Evolutionary conservation across 371 early-diverging fungal genomes (phyloP).

Genomic region (Syncephalastrum sp.): DNA sequence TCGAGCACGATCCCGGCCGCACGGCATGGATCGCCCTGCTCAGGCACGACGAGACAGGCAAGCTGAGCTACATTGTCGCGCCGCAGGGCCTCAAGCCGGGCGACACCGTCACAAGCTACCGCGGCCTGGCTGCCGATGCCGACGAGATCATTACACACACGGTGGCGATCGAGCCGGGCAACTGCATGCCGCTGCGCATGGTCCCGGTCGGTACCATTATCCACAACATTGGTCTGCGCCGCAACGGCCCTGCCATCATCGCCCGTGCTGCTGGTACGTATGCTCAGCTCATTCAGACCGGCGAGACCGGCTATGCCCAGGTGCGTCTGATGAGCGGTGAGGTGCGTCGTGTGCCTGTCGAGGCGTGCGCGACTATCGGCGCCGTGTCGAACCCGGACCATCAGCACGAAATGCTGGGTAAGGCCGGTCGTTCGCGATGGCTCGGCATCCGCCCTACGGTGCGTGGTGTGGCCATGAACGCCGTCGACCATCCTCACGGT

Average conservation of each 20-base stretch:
- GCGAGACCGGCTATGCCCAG: constrained; percentile 80
- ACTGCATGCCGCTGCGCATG: constrained; percentile 87
- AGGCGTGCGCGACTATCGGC: constrained; percentile 92
- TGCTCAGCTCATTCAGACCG: constrained; percentile 86
- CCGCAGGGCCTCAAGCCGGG: constrained; percentile 79
- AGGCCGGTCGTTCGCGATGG: constrained; percentile 88
- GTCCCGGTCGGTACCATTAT: constrained; percentile 93
- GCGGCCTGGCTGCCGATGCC: constrained; percentile 9
- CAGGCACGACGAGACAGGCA: constrained; percentile 71
- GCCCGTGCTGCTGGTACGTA: constrained; percentile 90
- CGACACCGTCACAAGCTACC: constrained; percentile 44
- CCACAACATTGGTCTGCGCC: constrained; percentile 84
- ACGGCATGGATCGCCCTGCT: constrained; percentile 92
- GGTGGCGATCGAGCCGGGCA: constrained; percentile 79
- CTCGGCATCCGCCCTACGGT: constrained; percentile 93
- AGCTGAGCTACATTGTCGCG: constrained; percentile 84
- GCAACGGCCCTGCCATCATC: constrained; percentile 82
- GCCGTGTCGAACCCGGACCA: constrained; percentile 91
- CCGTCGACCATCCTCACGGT: constrained; percentile 99
- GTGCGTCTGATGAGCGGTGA: constrained; percentile 88
- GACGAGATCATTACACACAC: constrained; percentile 57
- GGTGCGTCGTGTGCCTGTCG: constrained; percentile 85
- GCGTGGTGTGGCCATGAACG: constrained; percentile 99
- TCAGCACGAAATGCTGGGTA: constrained; percentile 86
- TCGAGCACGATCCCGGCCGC: constrained; percentile 96